Evolutionary conservation across 495 filamentous ascomycete genomes (phyloP).

Genomic region (Gamarada debralockiae): DNA sequence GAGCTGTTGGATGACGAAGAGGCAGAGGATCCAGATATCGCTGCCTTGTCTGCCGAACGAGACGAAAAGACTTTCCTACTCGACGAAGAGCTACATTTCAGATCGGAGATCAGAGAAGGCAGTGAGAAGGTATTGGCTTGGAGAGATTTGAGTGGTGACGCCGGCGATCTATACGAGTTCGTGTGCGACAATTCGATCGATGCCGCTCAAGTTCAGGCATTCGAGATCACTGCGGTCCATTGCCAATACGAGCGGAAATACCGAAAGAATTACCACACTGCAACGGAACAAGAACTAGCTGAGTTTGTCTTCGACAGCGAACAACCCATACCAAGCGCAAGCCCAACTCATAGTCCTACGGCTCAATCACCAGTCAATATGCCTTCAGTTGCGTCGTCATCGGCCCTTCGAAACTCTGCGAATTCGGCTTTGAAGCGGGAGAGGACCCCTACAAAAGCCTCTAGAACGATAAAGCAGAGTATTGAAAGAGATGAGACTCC

Average conservation of each 20-base stretch:
- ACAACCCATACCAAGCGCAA: slow-evolving; percentile 76
- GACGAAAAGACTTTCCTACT: slow-evolving; percentile 97
- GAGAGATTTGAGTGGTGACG: slow-evolving; percentile 91
- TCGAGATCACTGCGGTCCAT: slow-evolving; percentile 80
- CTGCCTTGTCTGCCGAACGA: slow-evolving; percentile 64
- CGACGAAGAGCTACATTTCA: slow-evolving; percentile 86
- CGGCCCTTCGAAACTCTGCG: slow-evolving; percentile 17
- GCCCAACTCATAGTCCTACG: slow-evolving; percentile 47
- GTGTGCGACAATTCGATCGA: slow-evolving; percentile 77
- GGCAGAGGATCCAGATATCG: slow-evolving; percentile 68
- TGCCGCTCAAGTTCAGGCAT: slow-evolving; percentile 67
- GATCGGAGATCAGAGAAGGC: slow-evolving; percentile 72
- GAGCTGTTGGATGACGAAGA: slow-evolving; percentile 82
- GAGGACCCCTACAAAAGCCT: slow-evolving; percentile 17
- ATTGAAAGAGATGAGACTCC: slow-evolving; percentile 29
- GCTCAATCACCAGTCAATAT: slow-evolving; percentile 15
- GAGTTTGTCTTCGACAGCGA: slow-evolving; percentile 79
- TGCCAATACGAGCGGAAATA: slow-evolving; percentile 98
- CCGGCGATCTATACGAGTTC: slow-evolving; percentile 92
- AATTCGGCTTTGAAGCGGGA: slow-evolving; percentile 27
- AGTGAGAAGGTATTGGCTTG: slow-evolving; percentile 84
- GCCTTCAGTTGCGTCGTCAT: slow-evolving; percentile 3
- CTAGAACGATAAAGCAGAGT: slow-evolving; percentile 11
- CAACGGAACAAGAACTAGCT: slow-evolving; percentile 74
- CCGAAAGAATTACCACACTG: slow-evolving; percentile 69